Percentiles rank a stretch among this genome's conserved stretches.
These are phyloP conservation scores for Vachellia pachyceras DNA, from an alignment of 306 rosid species.

Conservation along the genomic window DNA sequence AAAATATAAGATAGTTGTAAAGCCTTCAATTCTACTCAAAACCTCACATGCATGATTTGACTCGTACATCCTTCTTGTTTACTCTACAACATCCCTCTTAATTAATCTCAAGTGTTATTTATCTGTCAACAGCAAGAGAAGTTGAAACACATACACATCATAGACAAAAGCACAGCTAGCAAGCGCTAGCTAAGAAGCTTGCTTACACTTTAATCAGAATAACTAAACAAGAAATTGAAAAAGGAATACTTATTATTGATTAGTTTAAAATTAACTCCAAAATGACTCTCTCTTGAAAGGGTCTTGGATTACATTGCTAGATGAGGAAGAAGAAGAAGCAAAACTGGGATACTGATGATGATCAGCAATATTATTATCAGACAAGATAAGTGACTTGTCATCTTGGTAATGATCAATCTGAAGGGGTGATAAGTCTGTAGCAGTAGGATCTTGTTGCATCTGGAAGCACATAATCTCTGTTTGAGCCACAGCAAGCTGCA, in stretches of 20 bases:
- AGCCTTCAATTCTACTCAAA: constrained; percentile 7
- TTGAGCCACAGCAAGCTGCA: constrained; percentile 32
- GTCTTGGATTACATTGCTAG: constrained; percentile 13
- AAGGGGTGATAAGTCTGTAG: not conserved
- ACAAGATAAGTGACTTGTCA: too few relatives aligned
- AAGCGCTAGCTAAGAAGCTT: not conserved
- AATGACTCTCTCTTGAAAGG: constrained; percentile 20
- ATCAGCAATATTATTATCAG: not conserved
- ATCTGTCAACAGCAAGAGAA: not conserved
- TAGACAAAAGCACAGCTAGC: not conserved
- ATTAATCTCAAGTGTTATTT: not conserved
- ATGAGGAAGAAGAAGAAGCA: not conserved
- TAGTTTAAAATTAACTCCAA: not conserved
- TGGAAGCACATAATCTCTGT: constrained; percentile 29
- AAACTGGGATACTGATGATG: not conserved
- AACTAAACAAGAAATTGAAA: not conserved
- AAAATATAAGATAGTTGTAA: not conserved
- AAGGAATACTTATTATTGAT: not conserved
- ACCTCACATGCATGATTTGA: constrained; percentile 9
- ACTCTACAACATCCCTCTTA: not conserved
- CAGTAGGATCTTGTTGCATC: constrained; percentile 23
- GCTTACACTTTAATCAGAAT: not conserved
- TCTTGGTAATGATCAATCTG: not conserved
- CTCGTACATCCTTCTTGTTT: not conserved
- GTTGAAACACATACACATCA: not conserved